A percentile compares a stretch with the other conserved stretches of the same genome.
phyloP scores from a whole-genome alignment of 345 rosid genomes.

The Syzygium aromaticum region DNA sequence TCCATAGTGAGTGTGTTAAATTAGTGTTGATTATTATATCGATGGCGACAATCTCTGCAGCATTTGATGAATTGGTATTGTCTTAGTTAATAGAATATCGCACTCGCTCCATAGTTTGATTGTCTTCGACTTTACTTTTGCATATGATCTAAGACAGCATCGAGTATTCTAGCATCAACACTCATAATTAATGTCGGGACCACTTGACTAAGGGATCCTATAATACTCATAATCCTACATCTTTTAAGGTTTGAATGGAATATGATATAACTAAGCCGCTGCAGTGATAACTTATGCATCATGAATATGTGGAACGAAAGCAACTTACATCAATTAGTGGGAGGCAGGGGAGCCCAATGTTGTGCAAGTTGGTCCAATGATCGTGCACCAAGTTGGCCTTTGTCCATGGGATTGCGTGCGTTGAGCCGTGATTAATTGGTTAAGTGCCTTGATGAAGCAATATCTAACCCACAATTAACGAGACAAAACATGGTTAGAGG shows the following conservation, averaged over 20 bases:
- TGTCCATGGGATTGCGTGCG: not conserved
- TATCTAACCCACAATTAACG: not conserved
- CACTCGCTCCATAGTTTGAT: too few relatives aligned
- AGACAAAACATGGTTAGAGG: not conserved
- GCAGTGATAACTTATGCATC: not conserved
- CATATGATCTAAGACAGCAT: not conserved
- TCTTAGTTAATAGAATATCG: too few relatives aligned
- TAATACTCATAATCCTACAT: not conserved
- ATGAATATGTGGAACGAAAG: not conserved
- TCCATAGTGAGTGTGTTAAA: accelerated
- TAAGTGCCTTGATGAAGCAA: not conserved
- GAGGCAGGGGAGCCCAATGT: not conserved
- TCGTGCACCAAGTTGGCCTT: not conserved
- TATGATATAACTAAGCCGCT: not conserved
- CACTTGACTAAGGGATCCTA: not conserved
- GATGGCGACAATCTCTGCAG: too few relatives aligned
- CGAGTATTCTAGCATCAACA: not conserved
- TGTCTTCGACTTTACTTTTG: too few relatives aligned
- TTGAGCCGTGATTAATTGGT: not conserved
- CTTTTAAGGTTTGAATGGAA: not conserved
- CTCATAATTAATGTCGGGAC: not conserved
- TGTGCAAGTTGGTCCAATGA: not conserved
- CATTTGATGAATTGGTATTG: too few relatives aligned
- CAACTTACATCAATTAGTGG: not conserved
- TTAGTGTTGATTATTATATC: too few relatives aligned